Evolutionary conservation across 2,329 filamentous ascomycete genomes (phyloP).

Genomic region (Trichoderma citrinoviride): DNA sequence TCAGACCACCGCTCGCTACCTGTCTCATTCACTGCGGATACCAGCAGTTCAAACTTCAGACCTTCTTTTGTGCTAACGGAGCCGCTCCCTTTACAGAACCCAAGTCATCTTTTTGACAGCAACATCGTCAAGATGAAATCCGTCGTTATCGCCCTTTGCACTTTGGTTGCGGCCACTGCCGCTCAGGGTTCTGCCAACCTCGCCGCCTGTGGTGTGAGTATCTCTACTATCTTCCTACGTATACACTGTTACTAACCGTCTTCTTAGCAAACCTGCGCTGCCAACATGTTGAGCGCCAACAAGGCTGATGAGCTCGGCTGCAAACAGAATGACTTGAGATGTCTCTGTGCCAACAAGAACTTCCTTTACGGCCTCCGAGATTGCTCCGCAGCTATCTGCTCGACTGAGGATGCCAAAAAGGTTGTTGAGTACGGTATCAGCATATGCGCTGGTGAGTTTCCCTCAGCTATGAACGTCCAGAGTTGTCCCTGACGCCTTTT

Average conservation of each 20-base stretch:
- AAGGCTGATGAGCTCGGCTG: conserved; percentile 49
- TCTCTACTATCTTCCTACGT: not conserved
- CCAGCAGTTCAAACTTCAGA: not conserved
- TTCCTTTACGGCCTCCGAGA: conserved; percentile 52
- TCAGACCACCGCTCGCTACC: not conserved
- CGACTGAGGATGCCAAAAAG: conserved; percentile 34
- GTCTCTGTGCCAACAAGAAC: conserved; percentile 48
- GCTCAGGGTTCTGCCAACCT: conserved; percentile 45
- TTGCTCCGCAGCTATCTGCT: conserved; percentile 48
- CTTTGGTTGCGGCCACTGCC: conserved; percentile 40
- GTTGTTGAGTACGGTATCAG: conserved; percentile 41
- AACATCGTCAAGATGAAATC: conserved; percentile 50
- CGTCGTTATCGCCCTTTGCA: conserved; percentile 42
- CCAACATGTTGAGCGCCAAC: conserved; percentile 47
- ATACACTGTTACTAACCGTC: conserved; percentile 21
- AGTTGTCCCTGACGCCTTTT: conserved; percentile 24
- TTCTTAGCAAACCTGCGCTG: conserved; percentile 47
- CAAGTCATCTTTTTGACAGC: conserved; percentile 19
- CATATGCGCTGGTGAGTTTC: conserved; percentile 39
- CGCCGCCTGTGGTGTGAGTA: conserved; percentile 54
- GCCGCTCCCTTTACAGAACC: conserved; percentile 17
- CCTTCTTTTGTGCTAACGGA: not conserved
- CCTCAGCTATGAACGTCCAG: too few relatives aligned
- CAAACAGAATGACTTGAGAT: conserved; percentile 39
- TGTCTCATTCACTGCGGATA: not conserved